Base-by-base conservation (phyloP, 2,329 filamentous ascomycete genomes). In the Paracorniculantispora psalliotae region DNA sequence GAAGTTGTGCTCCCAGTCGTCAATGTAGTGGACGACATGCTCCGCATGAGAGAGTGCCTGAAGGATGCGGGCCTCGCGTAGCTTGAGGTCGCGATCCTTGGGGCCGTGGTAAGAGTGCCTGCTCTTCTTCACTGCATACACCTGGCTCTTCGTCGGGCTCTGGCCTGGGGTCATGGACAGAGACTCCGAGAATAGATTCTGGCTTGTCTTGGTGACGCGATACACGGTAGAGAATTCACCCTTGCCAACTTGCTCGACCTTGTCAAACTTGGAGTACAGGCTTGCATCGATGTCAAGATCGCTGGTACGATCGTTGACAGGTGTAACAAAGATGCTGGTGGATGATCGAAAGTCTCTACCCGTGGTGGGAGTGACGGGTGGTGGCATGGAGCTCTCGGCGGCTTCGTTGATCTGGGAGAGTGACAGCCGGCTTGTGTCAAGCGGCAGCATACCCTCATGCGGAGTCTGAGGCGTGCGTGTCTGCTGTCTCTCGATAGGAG, bases 171-270 rank as follows among this genome's bases (percentile, higher is more conserved):
- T 81, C 61, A 73, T 72, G 48, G 76, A 76, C 57, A 79, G 73
- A 52, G 72, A 68, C 60, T 73, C 66, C 39, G 73, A 66, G 62
- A 67, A 67, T 41, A 67, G 64, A 28, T 61, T 64, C 35, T 67
- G 65, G 46, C 71, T 69, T 35, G 64, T 61, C 60, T 71, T 71
- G 15, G 84, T 84, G 4, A 96, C 92, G 37, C 88, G 86, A 72
- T 91, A 99, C 1, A 99, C 94, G 59, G 89, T 85, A 0, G 94
- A 97, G 69, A 99, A 99, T 71, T 97, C 93, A 60, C 94, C 94
- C 61, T 87, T 87, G 50, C 93, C 93, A 64, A 93, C 82, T 61
- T 87, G 81, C 66, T 91, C 89, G 13, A 96, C 88, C 61, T 88
- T 89, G 57, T 88, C 85, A 69, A 99, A 99, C 57, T 89, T 85